These are phyloP conservation scores for Gymnopilus dilepis DNA, from an alignment of 768 basidiomycete genomes.

Conservation along the genomic window DNA sequence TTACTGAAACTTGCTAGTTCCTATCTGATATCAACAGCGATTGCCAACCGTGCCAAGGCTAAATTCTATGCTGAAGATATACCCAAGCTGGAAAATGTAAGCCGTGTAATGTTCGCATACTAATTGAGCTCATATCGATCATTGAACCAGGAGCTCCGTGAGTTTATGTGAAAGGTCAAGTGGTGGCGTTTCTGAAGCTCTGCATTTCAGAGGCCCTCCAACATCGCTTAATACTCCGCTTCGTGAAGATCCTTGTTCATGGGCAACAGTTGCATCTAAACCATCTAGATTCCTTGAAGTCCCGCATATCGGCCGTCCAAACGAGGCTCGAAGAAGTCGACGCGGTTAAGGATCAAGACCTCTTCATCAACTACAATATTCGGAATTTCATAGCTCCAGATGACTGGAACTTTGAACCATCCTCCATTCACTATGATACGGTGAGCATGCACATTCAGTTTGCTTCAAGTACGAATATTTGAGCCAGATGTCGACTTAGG, in stretches of 20 bases:
- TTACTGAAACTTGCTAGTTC: slow-evolving; percentile 43
- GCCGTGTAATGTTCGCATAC: slow-evolving; percentile 31
- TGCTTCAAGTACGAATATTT: no score
- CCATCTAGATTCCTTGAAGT: slow-evolving; percentile 65
- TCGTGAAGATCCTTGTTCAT: slow-evolving; percentile 58
- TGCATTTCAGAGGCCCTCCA: slow-evolving; percentile 67
- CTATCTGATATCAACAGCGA: slow-evolving; percentile 71
- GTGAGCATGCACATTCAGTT: slow-evolving; percentile 40
- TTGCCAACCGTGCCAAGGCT: slow-evolving; percentile 72
- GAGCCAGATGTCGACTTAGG: slow-evolving; percentile 36
- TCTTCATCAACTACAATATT: slow-evolving; percentile 77
- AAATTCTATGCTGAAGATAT: slow-evolving; percentile 77
- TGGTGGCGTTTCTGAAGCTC: slow-evolving; percentile 11
- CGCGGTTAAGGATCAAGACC: slow-evolving; percentile 63
- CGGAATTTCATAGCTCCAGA: slow-evolving; percentile 65
- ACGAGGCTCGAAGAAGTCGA: slow-evolving; percentile 56
- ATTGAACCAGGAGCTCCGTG: slow-evolving; percentile 69
- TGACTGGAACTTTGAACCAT: slow-evolving; percentile 81
- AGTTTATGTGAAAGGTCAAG: slow-evolving; percentile 29
- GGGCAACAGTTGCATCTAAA: slow-evolving; percentile 62
- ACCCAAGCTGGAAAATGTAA: slow-evolving; percentile 73
- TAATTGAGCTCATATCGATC: slow-evolving; percentile 11
- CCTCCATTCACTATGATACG: slow-evolving; percentile 75
- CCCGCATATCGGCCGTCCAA: slow-evolving; percentile 51
- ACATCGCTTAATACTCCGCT: slow-evolving; percentile 59